Evolutionary conservation across 768 basidiomycete genomes (phyloP).

Genomic region (Leccinum barrowsii): DNA sequence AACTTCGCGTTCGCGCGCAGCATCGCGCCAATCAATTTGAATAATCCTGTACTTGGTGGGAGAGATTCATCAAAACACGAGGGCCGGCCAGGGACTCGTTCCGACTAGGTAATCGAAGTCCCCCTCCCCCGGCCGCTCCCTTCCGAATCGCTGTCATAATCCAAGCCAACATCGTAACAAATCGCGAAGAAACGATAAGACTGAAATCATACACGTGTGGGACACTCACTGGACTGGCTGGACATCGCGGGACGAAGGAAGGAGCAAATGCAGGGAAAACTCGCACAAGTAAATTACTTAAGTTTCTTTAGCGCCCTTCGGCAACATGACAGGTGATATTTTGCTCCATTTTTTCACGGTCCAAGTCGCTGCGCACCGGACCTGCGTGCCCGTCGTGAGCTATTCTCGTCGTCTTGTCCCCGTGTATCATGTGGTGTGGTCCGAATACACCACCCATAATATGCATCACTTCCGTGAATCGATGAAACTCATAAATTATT

Average conservation of each 20-base stretch:
- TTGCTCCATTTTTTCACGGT: not conserved
- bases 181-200: not conserved
- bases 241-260: not conserved
- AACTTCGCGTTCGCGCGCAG: not conserved
- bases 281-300: not conserved
- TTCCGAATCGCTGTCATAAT: not conserved
- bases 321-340: not conserved
- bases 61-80: slow-evolving; percentile 3
- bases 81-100: not conserved
- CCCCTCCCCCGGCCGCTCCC: not conserved
- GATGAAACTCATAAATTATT: not conserved
- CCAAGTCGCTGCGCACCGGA: not conserved
- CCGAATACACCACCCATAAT: not conserved
- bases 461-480: too few relatives aligned
- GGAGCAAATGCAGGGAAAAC: not conserved
- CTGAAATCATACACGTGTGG: not conserved
- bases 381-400: not conserved
- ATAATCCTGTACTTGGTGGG: slow-evolving; percentile 3
- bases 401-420: not conserved
- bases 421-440: not conserved
- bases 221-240: not conserved
- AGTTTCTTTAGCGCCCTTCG: not conserved
- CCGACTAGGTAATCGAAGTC: not conserved
- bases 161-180: not conserved
- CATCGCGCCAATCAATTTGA: slow-evolving; percentile 4